Evolutionary conservation across 1,284 basidiomycete species (phyloP).

Genomic region (Trichosporon asahii): DNA sequence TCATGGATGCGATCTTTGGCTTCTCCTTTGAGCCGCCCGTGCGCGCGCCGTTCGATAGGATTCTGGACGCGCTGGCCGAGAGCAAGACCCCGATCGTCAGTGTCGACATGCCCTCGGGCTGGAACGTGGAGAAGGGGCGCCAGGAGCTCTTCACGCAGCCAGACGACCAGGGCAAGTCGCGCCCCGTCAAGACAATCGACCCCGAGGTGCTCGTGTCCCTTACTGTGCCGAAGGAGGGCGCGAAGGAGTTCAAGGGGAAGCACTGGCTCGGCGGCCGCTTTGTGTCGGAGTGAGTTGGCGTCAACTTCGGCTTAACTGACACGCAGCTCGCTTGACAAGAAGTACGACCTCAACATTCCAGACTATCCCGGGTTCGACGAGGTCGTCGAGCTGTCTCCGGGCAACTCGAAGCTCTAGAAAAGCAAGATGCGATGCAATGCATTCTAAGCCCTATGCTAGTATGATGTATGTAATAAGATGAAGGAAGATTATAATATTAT

Average conservation of each 20-base stretch:
- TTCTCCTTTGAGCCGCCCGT: conserved; percentile 92
- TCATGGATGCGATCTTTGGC: conserved; percentile 94
- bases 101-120: conserved; percentile 94
- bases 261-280: conserved; percentile 95
- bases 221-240: conserved; percentile 91
- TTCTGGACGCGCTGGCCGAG: conserved; percentile 65
- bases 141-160: conserved; percentile 38
- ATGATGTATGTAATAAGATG: neutral
- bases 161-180: conserved; percentile 63
- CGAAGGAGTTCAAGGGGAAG: conserved; percentile 66
- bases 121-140: conserved; percentile 64
- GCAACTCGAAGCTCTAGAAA: conserved; percentile 14
- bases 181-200: conserved; percentile 55
- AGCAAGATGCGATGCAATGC: neutral
- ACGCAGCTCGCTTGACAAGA: conserved; percentile 59
- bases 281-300: conserved; percentile 60
- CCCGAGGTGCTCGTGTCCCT: conserved; percentile 83
- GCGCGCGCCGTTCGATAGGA: conserved; percentile 77
- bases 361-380: conserved; percentile 71
- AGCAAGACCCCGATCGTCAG: conserved; percentile 75
- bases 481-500: neutral
- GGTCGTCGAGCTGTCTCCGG: conserved; percentile 64
- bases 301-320: too few relatives aligned
- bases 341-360: conserved; percentile 71
- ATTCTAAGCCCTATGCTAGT: neutral